Conservation (phyloP, 1,284 basidiomycete genomes). For the Sparassis latifolia region DNA sequence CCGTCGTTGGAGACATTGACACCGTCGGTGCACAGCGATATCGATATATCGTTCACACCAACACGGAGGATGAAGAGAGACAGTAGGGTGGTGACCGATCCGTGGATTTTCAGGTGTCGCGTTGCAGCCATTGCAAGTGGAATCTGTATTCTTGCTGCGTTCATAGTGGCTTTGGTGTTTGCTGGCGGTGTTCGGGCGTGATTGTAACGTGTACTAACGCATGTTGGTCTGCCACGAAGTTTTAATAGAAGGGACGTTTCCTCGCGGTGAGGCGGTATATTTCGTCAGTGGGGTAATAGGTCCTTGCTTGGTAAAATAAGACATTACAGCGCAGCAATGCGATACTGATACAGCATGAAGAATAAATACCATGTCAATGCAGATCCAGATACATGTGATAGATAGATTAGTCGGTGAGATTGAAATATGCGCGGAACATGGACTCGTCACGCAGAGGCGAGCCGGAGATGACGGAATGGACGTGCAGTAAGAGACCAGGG, state of each 20-base stretch:
- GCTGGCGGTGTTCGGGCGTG: slow-evolving; percentile 13
- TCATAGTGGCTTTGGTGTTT: slow-evolving; percentile 34
- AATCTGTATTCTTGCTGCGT: slow-evolving; percentile 28
- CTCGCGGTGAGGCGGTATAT: too few species aligned
- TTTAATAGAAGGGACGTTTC: too few species aligned
- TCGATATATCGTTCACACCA: too few species aligned
- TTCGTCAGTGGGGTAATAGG: too few species aligned
- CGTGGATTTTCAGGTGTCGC: slow-evolving; percentile 41
- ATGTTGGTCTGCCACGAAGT: too few species aligned
- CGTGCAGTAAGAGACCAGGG: slow-evolving; percentile 88
- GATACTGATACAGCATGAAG: background rate
- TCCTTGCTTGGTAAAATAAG: background rate
- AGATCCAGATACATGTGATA: slow-evolving; percentile 13
- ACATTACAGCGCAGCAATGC: slow-evolving; percentile 5
- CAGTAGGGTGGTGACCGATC: slow-evolving; percentile 18
- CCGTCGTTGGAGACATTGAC: slow-evolving; percentile 19
- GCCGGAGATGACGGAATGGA: slow-evolving; percentile 72
- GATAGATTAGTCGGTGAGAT: slow-evolving; percentile 45
- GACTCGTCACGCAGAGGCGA: slow-evolving; percentile 68
- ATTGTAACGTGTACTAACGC: background rate
- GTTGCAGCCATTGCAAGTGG: slow-evolving; percentile 39
- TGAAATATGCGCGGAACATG: slow-evolving; percentile 85
- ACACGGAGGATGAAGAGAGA: slow-evolving; percentile 8
- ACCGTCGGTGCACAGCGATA: slow-evolving; percentile 11
- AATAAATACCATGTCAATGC: background rate